These are phyloP conservation scores for Neofusicoccum sp. DNA, from an alignment of 2,329 filamentous ascomycete species.

Conservation along the genomic window DNA sequence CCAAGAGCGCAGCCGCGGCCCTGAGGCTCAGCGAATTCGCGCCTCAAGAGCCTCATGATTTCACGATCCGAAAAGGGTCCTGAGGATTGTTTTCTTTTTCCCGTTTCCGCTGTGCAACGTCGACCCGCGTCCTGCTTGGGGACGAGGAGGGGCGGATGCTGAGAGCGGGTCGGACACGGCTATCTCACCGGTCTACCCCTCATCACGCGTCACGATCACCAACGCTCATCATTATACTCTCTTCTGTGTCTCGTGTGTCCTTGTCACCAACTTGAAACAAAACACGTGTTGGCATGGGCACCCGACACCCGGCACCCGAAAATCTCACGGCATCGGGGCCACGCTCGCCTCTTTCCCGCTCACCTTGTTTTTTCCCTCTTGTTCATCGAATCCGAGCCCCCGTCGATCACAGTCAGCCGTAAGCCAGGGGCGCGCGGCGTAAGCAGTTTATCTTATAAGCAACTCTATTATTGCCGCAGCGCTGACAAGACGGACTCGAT, in stretches of 20 bases:
- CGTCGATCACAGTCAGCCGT: background rate
- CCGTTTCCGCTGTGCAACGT: background rate
- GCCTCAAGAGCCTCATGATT: conserved; percentile 9
- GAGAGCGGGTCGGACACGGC: background rate
- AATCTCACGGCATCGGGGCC: background rate
- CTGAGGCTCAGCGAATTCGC: background rate
- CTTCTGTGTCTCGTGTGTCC: background rate
- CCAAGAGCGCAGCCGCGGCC: background rate
- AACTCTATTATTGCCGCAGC: background rate
- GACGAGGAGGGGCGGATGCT: background rate
- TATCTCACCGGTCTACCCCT: background rate
- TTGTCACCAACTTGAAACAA: conserved; percentile 1
- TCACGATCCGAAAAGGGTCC: background rate
- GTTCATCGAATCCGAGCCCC: too few species aligned
- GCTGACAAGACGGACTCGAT: background rate
- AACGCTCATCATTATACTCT: background rate
- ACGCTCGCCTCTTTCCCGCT: background rate
- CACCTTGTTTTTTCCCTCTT: background rate
- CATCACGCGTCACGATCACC: background rate
- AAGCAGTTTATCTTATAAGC: background rate
- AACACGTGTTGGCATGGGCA: background rate
- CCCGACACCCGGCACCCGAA: background rate
- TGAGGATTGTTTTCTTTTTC: background rate
- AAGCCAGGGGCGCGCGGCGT: background rate
- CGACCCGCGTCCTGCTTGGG: background rate